Base-by-base conservation (phyloP, 768 basidiomycete species). In the Lactarius akahatsu region DNA sequence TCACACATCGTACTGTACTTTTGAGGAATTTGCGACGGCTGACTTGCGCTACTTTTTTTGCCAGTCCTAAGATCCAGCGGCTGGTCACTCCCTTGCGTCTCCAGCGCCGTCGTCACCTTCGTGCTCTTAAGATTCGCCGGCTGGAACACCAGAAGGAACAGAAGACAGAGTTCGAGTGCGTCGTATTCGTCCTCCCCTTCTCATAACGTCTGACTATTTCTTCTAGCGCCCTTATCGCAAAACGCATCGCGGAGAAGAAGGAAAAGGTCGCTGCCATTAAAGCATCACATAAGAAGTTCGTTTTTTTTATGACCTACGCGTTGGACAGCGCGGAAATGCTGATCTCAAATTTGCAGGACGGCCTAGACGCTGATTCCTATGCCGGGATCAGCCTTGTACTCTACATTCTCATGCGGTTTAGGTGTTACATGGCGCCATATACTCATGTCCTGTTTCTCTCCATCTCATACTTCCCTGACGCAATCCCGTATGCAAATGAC, bases 81-180 rank as follows among this genome's bases (percentile, higher is more conserved):
- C 87, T 98, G 67, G 95, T 98, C 72, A 98, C 95, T 57, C 96
- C 96, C 72, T 76, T 92, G 75, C 92, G 95, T 74, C 91, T 98
- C 75, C 96, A 99, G 81, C 92, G 95, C 79, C 91, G 94, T 79
- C 92, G 96, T 72, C 94, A 92, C 83, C 86, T 96, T 75, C 87
- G 81, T 71, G 85, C 94, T 56, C 86, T 98, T 81, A 90, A 94
- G 80, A 87, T 89, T 76, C 86, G 93, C 79, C 87, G 87, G 78
- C 82, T 93, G 75, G 92, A 94, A 75, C 85, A 82, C 77, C 95
- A 96, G 84, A 94, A 94, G 83, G 96, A 94, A 80, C 92, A 95
- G 81, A 93, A 96, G 81, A 74, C 85, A 64, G 96, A 98, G 82
- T 98, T 90, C 86, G 92, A 96, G 87, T 90, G 74, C 59, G 88